Percentiles rank a stretch among this genome's conserved stretches.
Evolutionary conservation across 495 filamentous ascomycete genomes (phyloP).

Genomic region (Halenospora varia): DNA sequence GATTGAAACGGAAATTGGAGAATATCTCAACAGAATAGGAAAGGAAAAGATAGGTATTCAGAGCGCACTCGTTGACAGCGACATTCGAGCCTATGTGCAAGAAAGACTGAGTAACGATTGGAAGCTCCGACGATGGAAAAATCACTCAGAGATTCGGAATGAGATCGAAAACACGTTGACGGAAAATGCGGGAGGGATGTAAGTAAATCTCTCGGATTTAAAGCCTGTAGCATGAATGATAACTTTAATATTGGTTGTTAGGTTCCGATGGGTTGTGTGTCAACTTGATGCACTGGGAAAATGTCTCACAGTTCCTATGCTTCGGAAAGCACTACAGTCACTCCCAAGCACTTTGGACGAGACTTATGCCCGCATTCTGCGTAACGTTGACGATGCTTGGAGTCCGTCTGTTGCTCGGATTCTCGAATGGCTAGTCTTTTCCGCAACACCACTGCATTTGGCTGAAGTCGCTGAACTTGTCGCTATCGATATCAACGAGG

Average conservation of each 20-base stretch:
- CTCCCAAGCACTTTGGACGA: slow-evolving; percentile 32
- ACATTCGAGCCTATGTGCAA: slow-evolving; percentile 21
- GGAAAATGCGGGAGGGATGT: slow-evolving; percentile 11
- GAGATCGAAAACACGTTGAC: slow-evolving; percentile 15
- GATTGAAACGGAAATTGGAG: slow-evolving; percentile 18
- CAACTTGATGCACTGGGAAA: slow-evolving; percentile 30
- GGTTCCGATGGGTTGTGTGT: slow-evolving; percentile 35
- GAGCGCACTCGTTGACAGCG: slow-evolving; percentile 12
- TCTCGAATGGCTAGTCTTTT: slow-evolving; percentile 29
- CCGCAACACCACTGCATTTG: slow-evolving; percentile 25
- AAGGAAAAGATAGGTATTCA: slow-evolving; percentile 13
- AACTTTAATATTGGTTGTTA: not conserved
- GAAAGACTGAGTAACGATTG: slow-evolving; percentile 5
- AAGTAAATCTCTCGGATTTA: too few relatives aligned
- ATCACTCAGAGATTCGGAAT: slow-evolving; percentile 2
- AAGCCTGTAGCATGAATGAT: too few relatives aligned
- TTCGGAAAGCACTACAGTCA: slow-evolving; percentile 23
- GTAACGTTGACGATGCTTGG: slow-evolving; percentile 8
- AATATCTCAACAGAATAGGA: slow-evolving; percentile 1
- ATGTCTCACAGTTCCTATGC: slow-evolving; percentile 21
- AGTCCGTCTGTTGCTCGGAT: slow-evolving; percentile 21
- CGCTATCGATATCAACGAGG: slow-evolving; percentile 15
- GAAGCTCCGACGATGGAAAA: slow-evolving; percentile 13
- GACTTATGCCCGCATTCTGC: slow-evolving; percentile 33
- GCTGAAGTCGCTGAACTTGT: slow-evolving; percentile 27